These are phyloP conservation scores for Xylaria sp. DNA, from an alignment of 2,329 filamentous ascomycete genomes.

Conservation along the genomic window DNA sequence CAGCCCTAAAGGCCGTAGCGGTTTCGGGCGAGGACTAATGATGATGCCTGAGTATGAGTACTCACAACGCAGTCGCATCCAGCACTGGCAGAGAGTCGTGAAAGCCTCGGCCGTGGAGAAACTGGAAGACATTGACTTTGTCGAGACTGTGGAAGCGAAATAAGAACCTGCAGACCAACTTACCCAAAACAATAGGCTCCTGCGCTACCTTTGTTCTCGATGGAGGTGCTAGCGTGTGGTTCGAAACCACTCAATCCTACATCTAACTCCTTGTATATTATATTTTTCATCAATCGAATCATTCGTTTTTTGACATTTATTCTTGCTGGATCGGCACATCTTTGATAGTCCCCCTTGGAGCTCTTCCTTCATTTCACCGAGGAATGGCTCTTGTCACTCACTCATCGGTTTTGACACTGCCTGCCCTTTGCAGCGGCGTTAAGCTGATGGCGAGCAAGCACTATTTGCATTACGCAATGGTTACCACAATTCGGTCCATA, in stretches of 20 bases:
- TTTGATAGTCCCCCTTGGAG: not conserved
- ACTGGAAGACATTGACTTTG: constrained; percentile 21
- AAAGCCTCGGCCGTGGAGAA: constrained; percentile 27
- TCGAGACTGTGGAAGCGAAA: not conserved
- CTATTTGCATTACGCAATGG: too few species aligned
- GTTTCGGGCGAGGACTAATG: constrained; percentile 32
- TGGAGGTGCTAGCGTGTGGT: not conserved
- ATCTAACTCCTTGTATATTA: not conserved
- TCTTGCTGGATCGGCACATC: not conserved
- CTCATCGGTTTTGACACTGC: too few species aligned
- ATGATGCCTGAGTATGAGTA: constrained; percentile 36
- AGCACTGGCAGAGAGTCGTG: constrained; percentile 29
- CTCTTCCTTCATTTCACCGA: too few species aligned
- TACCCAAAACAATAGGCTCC: not conserved
- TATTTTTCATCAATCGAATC: not conserved
- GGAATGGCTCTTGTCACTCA: too few species aligned
- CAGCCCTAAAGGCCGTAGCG: constrained; percentile 18
- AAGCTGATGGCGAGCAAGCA: too few species aligned
- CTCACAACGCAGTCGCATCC: constrained; percentile 27
- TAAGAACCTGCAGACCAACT: not conserved
- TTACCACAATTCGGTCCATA: too few species aligned
- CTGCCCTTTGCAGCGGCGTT: too few species aligned
- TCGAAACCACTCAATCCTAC: not conserved
- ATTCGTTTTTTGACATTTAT: not conserved
- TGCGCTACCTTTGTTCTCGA: not conserved